Conservation (phyloP, 257 asterid genomes). For the Echium plantagineum region DNA sequence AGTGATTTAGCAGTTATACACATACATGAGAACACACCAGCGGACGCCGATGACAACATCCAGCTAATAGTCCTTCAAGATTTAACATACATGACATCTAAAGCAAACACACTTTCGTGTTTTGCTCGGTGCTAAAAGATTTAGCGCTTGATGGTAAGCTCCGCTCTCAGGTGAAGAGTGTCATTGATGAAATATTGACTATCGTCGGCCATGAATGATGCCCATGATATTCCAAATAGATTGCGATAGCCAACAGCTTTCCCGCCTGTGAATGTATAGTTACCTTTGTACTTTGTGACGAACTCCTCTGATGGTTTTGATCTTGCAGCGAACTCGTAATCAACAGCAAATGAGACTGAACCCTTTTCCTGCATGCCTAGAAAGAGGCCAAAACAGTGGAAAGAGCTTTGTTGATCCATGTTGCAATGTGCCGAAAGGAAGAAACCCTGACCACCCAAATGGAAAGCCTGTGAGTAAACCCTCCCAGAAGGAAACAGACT, state of each 20-base stretch:
- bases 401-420: slow-evolving; percentile 21
- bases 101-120: neutral
- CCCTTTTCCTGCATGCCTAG: slow-evolving; percentile 26
- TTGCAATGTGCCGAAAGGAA: slow-evolving; percentile 23
- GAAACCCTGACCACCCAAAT: slow-evolving; percentile 25
- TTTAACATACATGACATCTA: neutral
- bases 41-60: too few species aligned
- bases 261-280: slow-evolving; percentile 25
- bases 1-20: neutral
- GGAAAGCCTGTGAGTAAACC: slow-evolving; percentile 22
- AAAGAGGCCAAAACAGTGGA: slow-evolving; percentile 21
- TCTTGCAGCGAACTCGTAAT: slow-evolving; percentile 24
- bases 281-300: slow-evolving; percentile 21
- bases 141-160: slow-evolving; percentile 20
- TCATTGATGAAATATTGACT: slow-evolving; percentile 21
- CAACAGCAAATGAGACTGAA: slow-evolving; percentile 16
- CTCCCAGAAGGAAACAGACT: slow-evolving; percentile 20
- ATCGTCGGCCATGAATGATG: slow-evolving; percentile 25
- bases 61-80: neutral
- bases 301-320: slow-evolving; percentile 20
- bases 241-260: slow-evolving; percentile 24
- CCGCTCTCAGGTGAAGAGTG: slow-evolving; percentile 22
- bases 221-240: slow-evolving; percentile 18
- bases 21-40: neutral
- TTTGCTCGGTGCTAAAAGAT: neutral